Base-by-base conservation (phyloP, 2,329 filamentous ascomycete genomes). In the Venturia nashicola region DNA sequence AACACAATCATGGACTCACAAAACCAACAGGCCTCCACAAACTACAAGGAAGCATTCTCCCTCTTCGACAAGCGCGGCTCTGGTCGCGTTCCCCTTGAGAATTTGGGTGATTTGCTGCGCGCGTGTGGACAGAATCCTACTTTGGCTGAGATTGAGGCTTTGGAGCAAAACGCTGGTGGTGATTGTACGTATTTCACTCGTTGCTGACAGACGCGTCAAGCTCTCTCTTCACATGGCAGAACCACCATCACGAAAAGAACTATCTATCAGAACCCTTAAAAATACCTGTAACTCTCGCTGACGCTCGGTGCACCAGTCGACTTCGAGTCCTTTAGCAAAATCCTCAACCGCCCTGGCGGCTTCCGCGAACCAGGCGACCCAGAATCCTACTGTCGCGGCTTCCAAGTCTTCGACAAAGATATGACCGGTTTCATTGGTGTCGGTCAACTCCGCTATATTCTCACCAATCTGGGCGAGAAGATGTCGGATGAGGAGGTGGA, bases 31-130 rank as follows among this genome's bases (percentile, higher is more conserved):
- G 83, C 84, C 75, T 85, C 85, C 67, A 97, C 93, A 81, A 97
- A 99, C 88, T 99, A 97, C 90, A 97, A 97, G 83, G 94, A 99
- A 87, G 94, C 94, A 71, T 99, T 99, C 80, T 92, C 92, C 72
- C 89, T 99, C 76, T 99, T 97, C 83, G 94, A 99, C 84, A 97
- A 97, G 87, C 93, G 94, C 77, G 94, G 94, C 75, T 96, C 90
- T 75, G 92, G 93, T 74, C 92, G 92, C 71, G 94, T 97, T 70
- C 79, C 89, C 48, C 82, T 92, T 76, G 89, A 93, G 69, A 88
- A 87, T 68, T 85, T 99, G 65, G 94, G 94, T 70, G 94, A 99
- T 76, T 84, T 99, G 66, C 86, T 99, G 69, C 89, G 94, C 74
- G 94, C 94, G 64, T 99, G 94, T 76, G 94, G 94, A 59, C 94